These are phyloP conservation scores for Macrophomina pseudophaseolina DNA, from an alignment of 2,329 filamentous ascomycete genomes.

Conservation along the genomic window DNA sequence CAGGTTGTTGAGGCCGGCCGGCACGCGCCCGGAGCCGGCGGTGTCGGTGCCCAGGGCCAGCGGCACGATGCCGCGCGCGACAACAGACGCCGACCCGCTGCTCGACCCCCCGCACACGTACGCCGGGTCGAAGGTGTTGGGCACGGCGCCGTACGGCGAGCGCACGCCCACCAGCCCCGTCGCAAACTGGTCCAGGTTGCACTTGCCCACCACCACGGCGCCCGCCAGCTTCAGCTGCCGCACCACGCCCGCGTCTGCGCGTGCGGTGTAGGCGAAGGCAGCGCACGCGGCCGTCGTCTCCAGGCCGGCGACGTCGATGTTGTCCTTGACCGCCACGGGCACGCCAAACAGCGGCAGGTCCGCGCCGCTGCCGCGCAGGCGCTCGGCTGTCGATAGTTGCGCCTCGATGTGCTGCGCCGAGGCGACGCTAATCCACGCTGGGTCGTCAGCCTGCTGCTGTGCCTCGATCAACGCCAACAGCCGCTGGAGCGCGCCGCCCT, in stretches of 20 bases:
- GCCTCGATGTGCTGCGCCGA: constrained; percentile 44
- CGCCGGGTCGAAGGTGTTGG: constrained; percentile 53
- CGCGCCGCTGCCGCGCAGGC: constrained; percentile 25
- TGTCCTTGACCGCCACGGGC: constrained; percentile 60
- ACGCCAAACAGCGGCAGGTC: constrained; percentile 55
- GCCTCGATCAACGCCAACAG: not conserved
- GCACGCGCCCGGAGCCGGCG: constrained; percentile 43
- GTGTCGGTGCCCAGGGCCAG: constrained; percentile 61
- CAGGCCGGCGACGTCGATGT: constrained; percentile 54
- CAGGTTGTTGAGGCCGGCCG: not conserved
- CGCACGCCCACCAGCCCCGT: constrained; percentile 62
- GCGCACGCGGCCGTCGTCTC: constrained; percentile 55
- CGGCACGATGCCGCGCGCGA: constrained; percentile 54
- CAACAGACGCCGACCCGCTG: constrained; percentile 57
- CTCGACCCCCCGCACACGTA: constrained; percentile 59
- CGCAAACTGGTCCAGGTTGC: constrained; percentile 64
- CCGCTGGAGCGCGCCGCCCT: not conserved
- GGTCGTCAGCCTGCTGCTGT: not conserved
- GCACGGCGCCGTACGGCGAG: constrained; percentile 58
- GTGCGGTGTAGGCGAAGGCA: constrained; percentile 50
- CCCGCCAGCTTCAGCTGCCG: constrained; percentile 53
- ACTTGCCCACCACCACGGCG: constrained; percentile 61
- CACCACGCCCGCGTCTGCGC: constrained; percentile 54
- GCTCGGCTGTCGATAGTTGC: constrained; percentile 43
- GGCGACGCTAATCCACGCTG: constrained; percentile 40